Evolutionary conservation across 148 eudicot genomes (phyloP), one percentile per base, ranked within the genome.

Genomic region (Vaccinium macrocarpon): DNA sequence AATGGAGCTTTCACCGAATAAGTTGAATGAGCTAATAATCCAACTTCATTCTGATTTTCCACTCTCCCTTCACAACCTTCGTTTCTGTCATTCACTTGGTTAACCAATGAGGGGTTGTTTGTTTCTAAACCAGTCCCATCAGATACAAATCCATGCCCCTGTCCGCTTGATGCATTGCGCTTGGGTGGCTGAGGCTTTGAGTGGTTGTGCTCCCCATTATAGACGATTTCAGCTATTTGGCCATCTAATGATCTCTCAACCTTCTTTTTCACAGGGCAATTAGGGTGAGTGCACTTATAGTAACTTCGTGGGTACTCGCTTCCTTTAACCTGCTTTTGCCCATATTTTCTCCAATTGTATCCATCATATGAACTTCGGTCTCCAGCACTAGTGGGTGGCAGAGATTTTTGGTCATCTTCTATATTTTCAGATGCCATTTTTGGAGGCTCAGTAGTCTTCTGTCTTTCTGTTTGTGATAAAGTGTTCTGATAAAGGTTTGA

Each of bases 261-360:
- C 87, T 90, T 97, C 86, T 93, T 97, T 86, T 91, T 95, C 35
- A 95, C 96, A 0, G 91, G 92, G 80, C 98, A 97, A 79, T 92
- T 92, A 10, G 95, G 92, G 85, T 92, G 86, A 0, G 99, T 97
- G 84, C 99, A 97, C 76, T 92, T 96, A 64, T 93, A 96, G 80
- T 96, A 95, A 89, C 99, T 96, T 85, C 99, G 82, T 35, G 98
- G 96, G 56, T 88, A 92, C 81, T 95, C 96, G n/a, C 99, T 97
- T 76, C 99, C 99, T 92, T 97, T 97, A 13, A 97, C 99, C 84
- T 95, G 98, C 86, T 97, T 97, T 84, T 97, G 99, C 42, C 99
- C 99, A 56, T 97, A 97, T 87, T 97, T 97, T 78, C 98, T 88
- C 98, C 99, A 97, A 66, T 91, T 95, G 84, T 95, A 91, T n/a